phyloP scores from a whole-genome alignment of 768 basidiomycete species.

The Lentinula sp. region DNA sequence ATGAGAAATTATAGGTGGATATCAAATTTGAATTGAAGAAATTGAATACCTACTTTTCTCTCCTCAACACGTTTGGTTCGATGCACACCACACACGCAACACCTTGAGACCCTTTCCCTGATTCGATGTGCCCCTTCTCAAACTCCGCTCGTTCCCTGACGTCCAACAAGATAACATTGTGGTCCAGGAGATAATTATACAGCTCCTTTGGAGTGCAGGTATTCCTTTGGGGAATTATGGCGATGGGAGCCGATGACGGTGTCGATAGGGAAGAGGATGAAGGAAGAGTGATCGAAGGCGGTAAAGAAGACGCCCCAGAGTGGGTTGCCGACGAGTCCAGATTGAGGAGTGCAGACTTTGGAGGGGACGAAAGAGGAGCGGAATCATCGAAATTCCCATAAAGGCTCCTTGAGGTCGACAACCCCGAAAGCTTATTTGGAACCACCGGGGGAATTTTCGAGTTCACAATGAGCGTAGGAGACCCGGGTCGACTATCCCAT shows the following conservation, averaged over 20 bases:
- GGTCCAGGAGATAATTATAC: conserved; percentile 45
- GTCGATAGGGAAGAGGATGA: conserved; percentile 12
- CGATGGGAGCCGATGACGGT: not conserved
- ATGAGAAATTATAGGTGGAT: conserved; percentile 4
- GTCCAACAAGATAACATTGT: conserved; percentile 74
- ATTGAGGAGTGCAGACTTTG: not conserved
- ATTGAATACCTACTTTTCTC: conserved; percentile 51
- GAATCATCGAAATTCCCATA: not conserved
- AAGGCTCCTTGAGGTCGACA: conserved; percentile 25
- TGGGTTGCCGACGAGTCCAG: conserved; percentile 11
- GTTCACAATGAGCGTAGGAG: conserved; percentile 35
- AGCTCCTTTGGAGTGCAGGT: conserved; percentile 56
- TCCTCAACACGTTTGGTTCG: conserved; percentile 70
- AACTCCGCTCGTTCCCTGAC: conserved; percentile 77
- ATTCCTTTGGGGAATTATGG: conserved; percentile 48
- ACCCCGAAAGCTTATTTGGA: conserved; percentile 34
- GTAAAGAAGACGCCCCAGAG: conserved; percentile 14
- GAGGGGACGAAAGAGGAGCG: not conserved
- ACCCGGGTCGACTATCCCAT: conserved; percentile 59
- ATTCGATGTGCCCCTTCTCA: conserved; percentile 65
- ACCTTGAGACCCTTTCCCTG: conserved; percentile 28
- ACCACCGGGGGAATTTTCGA: conserved; percentile 9
- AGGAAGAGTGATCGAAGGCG: conserved; percentile 8
- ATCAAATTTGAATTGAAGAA: not conserved
- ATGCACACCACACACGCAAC: conserved; percentile 58